These are phyloP conservation scores for rapeseed (Brassica napus) DNA, from an alignment of 345 rosid genomes.

Conservation along the genomic window Da-Ae NC_063446.1:57061001-57061500, in stretches of 20 bases:
- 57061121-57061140: conserved; percentile 33
- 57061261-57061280: conserved; percentile 39
- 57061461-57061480: conserved; percentile 33
- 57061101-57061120: conserved; percentile 38
- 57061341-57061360: conserved; percentile 43
- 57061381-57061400: background rate
- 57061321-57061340: conserved; percentile 38
- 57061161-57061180: conserved; percentile 45
- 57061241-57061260: conserved; percentile 44
- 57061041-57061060: conserved; percentile 26
- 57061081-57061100: conserved; percentile 42
- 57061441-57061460: background rate
- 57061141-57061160: conserved; percentile 43
- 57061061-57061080: conserved; percentile 37
- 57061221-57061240: conserved; percentile 33
- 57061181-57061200: conserved; percentile 38
- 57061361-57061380: conserved; percentile 45
- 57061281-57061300: conserved; percentile 24
- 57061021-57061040: conserved; percentile 42
- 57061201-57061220: conserved; percentile 19
- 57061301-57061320: conserved; percentile 28
- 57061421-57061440: background rate
- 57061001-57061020: conserved; percentile 50
- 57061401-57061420: background rate
- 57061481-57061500: conserved; percentile 36